A percentile compares a stretch with the other conserved stretches of the same genome.
Evolutionary conservation across 306 rosid genomes (phyloP).

Genomic region (Cajanus cajan): DNA sequence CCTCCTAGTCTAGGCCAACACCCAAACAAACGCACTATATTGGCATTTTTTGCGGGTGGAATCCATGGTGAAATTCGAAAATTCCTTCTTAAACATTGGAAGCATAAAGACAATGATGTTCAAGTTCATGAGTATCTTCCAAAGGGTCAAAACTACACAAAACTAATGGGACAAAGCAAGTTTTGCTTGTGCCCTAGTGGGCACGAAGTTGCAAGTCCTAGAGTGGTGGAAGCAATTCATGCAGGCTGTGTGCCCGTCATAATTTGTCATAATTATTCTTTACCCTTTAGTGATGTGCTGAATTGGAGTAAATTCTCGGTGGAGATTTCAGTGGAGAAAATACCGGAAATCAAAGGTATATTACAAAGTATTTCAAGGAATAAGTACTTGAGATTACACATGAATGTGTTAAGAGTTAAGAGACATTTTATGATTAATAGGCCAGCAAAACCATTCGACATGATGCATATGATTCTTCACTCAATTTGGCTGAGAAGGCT

Average conservation of each 20-base stretch:
- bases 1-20: constrained; percentile 20
- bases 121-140: constrained; percentile 56
- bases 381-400: constrained; percentile 42
- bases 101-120: constrained; percentile 49
- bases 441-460: constrained; percentile 60
- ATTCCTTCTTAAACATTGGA: constrained; percentile 47
- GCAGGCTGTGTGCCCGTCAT: constrained; percentile 65
- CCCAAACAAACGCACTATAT: constrained; percentile 42
- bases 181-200: constrained; percentile 79
- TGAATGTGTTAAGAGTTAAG: constrained; percentile 34
- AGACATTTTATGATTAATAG: constrained; percentile 57
- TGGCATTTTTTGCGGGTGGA: constrained; percentile 62
- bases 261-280: constrained; percentile 41
- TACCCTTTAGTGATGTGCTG: constrained; percentile 63
- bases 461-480: constrained; percentile 64
- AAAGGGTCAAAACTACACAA: constrained; percentile 41
- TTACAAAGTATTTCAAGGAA: constrained; percentile 38
- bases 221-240: constrained; percentile 60
- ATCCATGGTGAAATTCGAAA: constrained; percentile 49
- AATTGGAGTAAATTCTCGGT: constrained; percentile 59
- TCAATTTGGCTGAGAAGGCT: constrained; percentile 64
- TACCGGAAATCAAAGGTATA: constrained; percentile 53
- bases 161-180: constrained; percentile 51
- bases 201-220: constrained; percentile 72
- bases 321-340: constrained; percentile 38